These are phyloP conservation scores for Quercus ilex DNA, from an alignment of 306 rosid genomes.

Conservation along the genomic window DNA sequence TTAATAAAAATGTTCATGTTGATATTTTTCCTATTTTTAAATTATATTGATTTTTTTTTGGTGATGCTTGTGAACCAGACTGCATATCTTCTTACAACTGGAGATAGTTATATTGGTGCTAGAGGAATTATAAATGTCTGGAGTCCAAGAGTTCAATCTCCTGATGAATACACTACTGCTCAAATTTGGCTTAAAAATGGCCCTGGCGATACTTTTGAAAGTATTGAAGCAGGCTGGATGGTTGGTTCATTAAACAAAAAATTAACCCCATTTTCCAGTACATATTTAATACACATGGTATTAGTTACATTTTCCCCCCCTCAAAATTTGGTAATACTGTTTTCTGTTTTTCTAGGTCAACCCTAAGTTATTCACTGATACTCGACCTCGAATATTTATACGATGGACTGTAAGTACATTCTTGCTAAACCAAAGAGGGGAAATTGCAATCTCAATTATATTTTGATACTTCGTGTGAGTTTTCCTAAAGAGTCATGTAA, in stretches of 20 bases:
- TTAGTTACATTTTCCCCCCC: neutral
- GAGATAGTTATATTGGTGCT: constrained; percentile 54
- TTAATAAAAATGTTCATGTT: no score
- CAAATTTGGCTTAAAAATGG: constrained; percentile 52
- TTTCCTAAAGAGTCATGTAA: no score
- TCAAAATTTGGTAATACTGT: neutral
- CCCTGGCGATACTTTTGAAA: constrained; percentile 38
- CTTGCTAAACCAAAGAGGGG: neutral
- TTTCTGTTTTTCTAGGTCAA: constrained; percentile 39
- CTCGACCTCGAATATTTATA: constrained; percentile 26
- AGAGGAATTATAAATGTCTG: constrained; percentile 54
- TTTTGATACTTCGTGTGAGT: no score
- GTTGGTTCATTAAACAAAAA: constrained; percentile 6
- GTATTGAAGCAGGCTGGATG: constrained; percentile 68
- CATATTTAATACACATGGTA: neutral
- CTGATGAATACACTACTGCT: constrained; percentile 55
- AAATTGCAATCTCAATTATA: neutral
- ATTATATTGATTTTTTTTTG: neutral
- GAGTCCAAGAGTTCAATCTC: constrained; percentile 50
- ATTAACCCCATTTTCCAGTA: neutral
- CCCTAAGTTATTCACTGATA: constrained; percentile 54
- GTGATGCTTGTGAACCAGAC: constrained; percentile 26
- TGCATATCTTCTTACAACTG: constrained; percentile 35
- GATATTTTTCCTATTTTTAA: neutral
- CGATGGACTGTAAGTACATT: constrained; percentile 63